Base-by-base conservation (phyloP, 331 rosid genomes). In the Spiraea crenata region DNA sequence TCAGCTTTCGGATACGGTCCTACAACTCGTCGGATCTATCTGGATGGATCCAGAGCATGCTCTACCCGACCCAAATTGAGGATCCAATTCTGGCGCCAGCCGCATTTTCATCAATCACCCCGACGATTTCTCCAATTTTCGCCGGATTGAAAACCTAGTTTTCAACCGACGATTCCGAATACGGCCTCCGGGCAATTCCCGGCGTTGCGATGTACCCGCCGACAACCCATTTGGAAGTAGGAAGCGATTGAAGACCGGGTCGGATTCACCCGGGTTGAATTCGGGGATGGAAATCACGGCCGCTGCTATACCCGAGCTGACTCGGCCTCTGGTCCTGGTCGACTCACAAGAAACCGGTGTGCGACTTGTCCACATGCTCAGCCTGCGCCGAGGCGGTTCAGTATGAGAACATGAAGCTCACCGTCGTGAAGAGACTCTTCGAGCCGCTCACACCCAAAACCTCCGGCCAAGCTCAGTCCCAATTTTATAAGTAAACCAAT, bases 381-480 rank as follows among this genome's bases (percentile, higher is more conserved):
- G 98, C 96, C 2, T 92, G 96, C 13, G 98, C 92, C 0, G 92
- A 92, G 45, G 96, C 98, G 0, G 86, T 92, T 17, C 91, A 89
- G 17, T 77, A 77, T 12, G 77, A 86, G 68, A 83, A 92, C 58
- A 48, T 82, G 34, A 82, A 89, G 72, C 75, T 87, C 5, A 96
- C 96, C 2, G 92, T 84, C 9, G 70, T 87, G 42, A 25, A 25
- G 31, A 25, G 31, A 25, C 31, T 25, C 31, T 25, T 25, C 2
- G 31, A 25, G 31, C 31, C 31, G 31, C 31, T 2, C 31, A 25
- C 31, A 25, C 31, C 31, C 31, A 25, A 25, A 25, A 25, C 31
- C 31, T 25, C 31, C 31, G 31, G 31, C 1, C 31, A 25, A 25
- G 31, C 31, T 25, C 31, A 25, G 2, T 25, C 31, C 31, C 31